Base-by-base conservation (phyloP, 73 alveolate genomes). In the Breviolum minutum region DNA sequence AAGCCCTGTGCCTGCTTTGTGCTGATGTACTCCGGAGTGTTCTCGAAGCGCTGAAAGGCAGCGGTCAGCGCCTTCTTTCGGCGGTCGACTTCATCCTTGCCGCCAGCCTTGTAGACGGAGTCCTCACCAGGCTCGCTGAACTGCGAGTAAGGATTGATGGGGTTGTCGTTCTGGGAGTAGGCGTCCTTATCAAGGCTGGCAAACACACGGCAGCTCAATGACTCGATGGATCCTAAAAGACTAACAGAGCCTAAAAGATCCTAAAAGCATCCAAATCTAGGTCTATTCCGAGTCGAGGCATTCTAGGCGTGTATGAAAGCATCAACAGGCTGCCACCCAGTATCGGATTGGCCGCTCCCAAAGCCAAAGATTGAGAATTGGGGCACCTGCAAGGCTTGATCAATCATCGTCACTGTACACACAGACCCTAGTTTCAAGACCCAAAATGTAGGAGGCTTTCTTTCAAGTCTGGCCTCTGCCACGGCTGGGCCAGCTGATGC, bases 91-190 rank as follows among this genome's bases (percentile, higher is more conserved):
- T 91, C 97, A 62, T 64, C 88, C 63, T 40, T 26, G 89, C 26
- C 74, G 76, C 77, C 62, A 29, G 77, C 76, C 77, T 70, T 40
- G 97, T 91, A 91, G 32, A 91, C 97, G 63, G 76, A 5, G 84
- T 90, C 84, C 3, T 16, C 20, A 11, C 64, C 97, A 5, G 63
- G 20, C 22, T 91, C 89, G 81, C 97, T 91, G 97, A 91, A 91
- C 97, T 91, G 97, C 63, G 97, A 91, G 97, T 91, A 91, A 24
- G 97, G 97, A 77, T 91, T 91, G 97, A 91, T 60, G 32, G 97
- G 97, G 89, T 91, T 91, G 97, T 91, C 97, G 88, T 91, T 91
- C 97, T 91, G 97, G 64, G 69, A 48, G 97, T 91, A 91, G 97
- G 85, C 97, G 22, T 91, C 97, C 94, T 86, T 22, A 22, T 30